Evolutionary conservation across 306 rosid species (phyloP).

Genomic region (Fragaria ananassa): DNA sequence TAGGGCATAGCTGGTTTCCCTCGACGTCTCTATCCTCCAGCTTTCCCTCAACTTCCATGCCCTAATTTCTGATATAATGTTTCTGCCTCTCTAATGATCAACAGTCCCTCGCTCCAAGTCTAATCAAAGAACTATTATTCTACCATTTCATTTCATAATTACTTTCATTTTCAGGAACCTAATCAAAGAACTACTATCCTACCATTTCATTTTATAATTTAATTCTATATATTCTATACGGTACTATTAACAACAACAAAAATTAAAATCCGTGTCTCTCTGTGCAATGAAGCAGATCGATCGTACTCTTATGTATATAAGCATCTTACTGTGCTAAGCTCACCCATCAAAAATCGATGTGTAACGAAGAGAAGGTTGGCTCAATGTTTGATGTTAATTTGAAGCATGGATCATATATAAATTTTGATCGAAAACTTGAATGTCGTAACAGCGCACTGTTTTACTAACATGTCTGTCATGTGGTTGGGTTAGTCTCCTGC

Average conservation of each 20-base stretch:
- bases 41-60: conserved; percentile 6
- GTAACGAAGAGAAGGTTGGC: neutral
- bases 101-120: neutral
- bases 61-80: neutral
- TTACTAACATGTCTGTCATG: conserved; percentile 30
- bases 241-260: neutral
- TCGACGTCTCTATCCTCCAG: conserved; percentile 31
- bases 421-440: neutral
- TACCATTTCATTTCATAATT: too few relatives aligned
- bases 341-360: neutral
- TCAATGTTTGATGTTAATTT: neutral
- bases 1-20: conserved; percentile 13
- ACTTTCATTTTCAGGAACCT: too few relatives aligned
- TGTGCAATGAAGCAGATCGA: neutral
- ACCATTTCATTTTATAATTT: too few relatives aligned
- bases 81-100: neutral
- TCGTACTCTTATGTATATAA: neutral
- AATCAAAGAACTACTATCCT: too few relatives aligned
- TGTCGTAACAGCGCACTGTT: conserved; percentile 7
- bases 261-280: neutral
- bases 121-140: too few relatives aligned
- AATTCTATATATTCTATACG: too few relatives aligned
- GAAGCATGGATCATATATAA: neutral
- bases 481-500: conserved; percentile 25
- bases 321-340: neutral